Conservation (phyloP, 1,139 yeast species). For the Yamadazyma diospyri region DNA sequence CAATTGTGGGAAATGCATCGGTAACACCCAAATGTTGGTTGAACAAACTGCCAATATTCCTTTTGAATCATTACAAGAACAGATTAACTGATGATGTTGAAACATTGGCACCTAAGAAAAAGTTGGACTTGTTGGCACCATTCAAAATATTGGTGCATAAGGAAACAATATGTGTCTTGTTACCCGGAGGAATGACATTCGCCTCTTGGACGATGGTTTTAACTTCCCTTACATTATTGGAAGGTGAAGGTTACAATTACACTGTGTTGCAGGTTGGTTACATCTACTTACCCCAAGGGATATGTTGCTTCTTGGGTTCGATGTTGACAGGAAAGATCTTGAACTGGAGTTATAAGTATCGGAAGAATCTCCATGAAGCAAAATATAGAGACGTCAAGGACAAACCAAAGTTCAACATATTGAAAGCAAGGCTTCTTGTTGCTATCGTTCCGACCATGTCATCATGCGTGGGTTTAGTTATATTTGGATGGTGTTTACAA, state of each 20-base stretch:
- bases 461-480: slow-evolving; percentile 26
- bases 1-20: slow-evolving; percentile 39
- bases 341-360: slow-evolving; percentile 25
- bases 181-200: slow-evolving; percentile 34
- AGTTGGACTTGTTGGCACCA: slow-evolving; percentile 26
- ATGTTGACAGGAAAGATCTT: slow-evolving; percentile 26
- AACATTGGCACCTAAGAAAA: slow-evolving; percentile 20
- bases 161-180: slow-evolving; percentile 22
- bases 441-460: slow-evolving; percentile 23
- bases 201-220: slow-evolving; percentile 37
- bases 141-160: slow-evolving; percentile 25
- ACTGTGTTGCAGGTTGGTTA: slow-evolving; percentile 35
- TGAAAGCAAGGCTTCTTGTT: slow-evolving; percentile 26
- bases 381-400: slow-evolving; percentile 14
- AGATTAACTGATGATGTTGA: slow-evolving; percentile 24
- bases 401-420: slow-evolving; percentile 25
- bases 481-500: slow-evolving; percentile 42
- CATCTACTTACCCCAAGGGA: slow-evolving; percentile 39
- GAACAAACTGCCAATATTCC: slow-evolving; percentile 23
- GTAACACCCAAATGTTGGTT: slow-evolving; percentile 21
- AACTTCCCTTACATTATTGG: slow-evolving; percentile 31
- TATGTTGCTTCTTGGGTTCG: slow-evolving; percentile 29
- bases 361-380: slow-evolving; percentile 18
- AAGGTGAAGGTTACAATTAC: slow-evolving; percentile 27
- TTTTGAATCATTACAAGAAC: slow-evolving; percentile 21